Base-by-base conservation (phyloP, 1,284 basidiomycete species). In the Rhodotorula sp. region DNA sequence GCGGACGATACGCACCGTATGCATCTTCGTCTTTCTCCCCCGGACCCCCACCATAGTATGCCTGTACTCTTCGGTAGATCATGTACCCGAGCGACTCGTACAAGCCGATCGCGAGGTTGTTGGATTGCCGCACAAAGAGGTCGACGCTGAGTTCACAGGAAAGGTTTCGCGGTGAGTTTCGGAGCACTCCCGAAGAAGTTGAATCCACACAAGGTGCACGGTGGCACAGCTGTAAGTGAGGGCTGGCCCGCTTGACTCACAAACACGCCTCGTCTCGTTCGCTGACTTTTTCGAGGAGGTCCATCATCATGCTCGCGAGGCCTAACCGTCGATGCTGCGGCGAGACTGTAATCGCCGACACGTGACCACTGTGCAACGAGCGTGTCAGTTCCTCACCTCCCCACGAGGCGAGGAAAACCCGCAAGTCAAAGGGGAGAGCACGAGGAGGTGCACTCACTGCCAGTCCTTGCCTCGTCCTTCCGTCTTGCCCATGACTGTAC, bases 321-420 rank as follows among this genome's bases (percentile, higher is more conserved):
- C 87, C 86, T 3, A 95, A 85, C 4, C 91, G 88, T 51, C 93
- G 89, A 80, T 93, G 95, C 78, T 93, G 90, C 26, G 93, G 93
- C 0, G 93, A 91, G 62, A 95, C 91, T 3, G 92, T 91, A 64
- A 95, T 84, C 0, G 93, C 92, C 2, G 93, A 95, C 75, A 95
- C 89, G 79, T 95, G 93, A 0, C 91, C 91, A 76, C 77, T 78
- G n/a, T n/a, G n/a, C n/a, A n/a, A n/a, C n/a, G n/a, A n/a, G n/a
- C n/a, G n/a, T n/a, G n/a, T n/a, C n/a, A n/a, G n/a, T n/a, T n/a
- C n/a, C n/a, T n/a, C n/a, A n/a, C n/a, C n/a, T n/a, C n/a, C n/a
- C n/a, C n/a, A n/a, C n/a, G n/a, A n/a, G n/a, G n/a, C n/a, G n/a
- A n/a, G n/a, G n/a, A n/a, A n/a, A n/a, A n/a, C n/a, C n/a, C n/a